Evolutionary conservation across 2,329 filamentous ascomycete genomes (phyloP), one percentile per base, ranked within the genome.

Genomic region (Peltaster fructicola): DNA sequence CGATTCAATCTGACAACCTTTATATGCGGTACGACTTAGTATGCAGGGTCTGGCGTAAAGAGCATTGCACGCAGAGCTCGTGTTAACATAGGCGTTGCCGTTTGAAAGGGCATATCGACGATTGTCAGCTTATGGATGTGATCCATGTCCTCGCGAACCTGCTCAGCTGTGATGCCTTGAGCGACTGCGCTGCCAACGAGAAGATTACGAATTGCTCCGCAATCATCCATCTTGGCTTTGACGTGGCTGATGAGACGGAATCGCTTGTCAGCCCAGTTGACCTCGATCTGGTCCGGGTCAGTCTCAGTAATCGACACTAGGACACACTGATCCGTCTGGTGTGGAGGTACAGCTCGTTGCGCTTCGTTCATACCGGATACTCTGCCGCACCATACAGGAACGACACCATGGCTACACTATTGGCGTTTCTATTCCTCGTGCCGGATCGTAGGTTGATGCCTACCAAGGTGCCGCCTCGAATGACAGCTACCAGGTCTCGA

Each of bases 51-150:
- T 65, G 6, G 79, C 78, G 48, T 73, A 79, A 25, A 80, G 61
- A 7, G 79, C 75, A 33, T 75, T 73, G 40, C 74, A 64, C 7
- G 90, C 63, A 1, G 78, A 81, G 47, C 84, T 90, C 6, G 73
- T 79, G 27, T 66, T 71, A 35, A 90, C 68, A 45, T 67, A 67
- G 30, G 65, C 74, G 45, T 70, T 65, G 4, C 59, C 59, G 10
- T 59, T 54, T 52, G 48, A 45, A 77, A 73, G 6, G 53, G 50
- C 21, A 88, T 53, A 20, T 64, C 64, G 39, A 88, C 59, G 7
- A 90, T 64, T 12, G 73, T 56, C 1, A 90, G 59, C 33, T 79
- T 78, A 53, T 85, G 72, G 31, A 90, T 85, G 44, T 90, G 80
- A 13, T 82, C 73, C 17, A 88, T 59, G 38, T 90, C 76, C 4